Evolutionary conservation across 73 alveolate genomes (phyloP).

Genomic region (Paramecium primaurelia): DNA sequence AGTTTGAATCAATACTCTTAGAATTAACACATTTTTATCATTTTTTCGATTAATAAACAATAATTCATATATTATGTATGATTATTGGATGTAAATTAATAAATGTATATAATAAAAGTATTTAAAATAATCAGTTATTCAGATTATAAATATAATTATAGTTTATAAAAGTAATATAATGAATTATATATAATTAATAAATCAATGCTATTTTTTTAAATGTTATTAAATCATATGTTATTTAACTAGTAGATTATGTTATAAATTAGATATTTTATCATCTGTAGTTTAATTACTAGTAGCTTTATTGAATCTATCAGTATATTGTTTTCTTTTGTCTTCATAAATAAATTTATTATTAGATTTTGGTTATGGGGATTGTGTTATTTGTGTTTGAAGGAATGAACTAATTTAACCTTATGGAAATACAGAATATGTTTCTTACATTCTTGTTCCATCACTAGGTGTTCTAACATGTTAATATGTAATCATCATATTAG

Average conservation of each 20-base stretch:
- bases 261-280: not conserved
- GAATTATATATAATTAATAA: not conserved
- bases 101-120: no score
- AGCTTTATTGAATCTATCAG: not conserved
- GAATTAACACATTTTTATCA: no score
- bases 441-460: not conserved
- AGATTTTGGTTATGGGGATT: not conserved
- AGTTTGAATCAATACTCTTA: no score
- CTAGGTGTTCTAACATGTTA: constrained; percentile 1
- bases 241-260: not conserved
- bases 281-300: not conserved
- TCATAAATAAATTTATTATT: not conserved
- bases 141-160: no score
- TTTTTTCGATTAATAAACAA: no score
- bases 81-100: no score
- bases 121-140: no score
- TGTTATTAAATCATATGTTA: not conserved
- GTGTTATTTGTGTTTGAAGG: not conserved
- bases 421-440: not conserved
- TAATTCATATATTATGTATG: no score
- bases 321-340: not conserved
- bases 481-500: constrained; percentile 1
- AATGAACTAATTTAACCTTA: not conserved
- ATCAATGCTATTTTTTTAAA: not conserved
- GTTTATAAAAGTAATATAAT: not conserved